phyloP scores from a whole-genome alignment of 2,329 filamentous ascomycete species.

The Colletotrichum aenigma region DNA sequence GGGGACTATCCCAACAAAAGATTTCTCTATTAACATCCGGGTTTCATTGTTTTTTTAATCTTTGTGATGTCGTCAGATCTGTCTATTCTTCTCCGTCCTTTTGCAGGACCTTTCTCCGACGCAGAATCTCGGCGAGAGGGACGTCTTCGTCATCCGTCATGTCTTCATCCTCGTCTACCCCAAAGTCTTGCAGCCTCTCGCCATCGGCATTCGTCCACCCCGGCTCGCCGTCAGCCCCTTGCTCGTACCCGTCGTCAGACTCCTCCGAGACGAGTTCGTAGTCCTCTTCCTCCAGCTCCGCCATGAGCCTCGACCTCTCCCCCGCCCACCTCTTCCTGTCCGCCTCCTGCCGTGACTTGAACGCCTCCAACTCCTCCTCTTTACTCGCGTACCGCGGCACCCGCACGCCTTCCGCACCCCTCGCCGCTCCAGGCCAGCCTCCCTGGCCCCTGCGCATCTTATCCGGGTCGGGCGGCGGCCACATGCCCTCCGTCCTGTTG shows the following conservation, averaged over 20 bases:
- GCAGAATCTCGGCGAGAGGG: constrained; percentile 71
- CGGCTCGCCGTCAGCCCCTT: constrained; percentile 45
- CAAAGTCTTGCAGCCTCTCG: constrained; percentile 75
- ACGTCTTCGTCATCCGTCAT: constrained; percentile 59
- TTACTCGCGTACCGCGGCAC: constrained; percentile 39
- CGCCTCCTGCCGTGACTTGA: constrained; percentile 51
- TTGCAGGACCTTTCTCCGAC: constrained; percentile 51
- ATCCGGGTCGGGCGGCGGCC: constrained; percentile 69
- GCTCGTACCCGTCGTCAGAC: constrained; percentile 64
- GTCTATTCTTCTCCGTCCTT: constrained; percentile 28
- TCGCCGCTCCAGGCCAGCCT: constrained; percentile 39
- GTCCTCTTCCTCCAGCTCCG: constrained; percentile 58
- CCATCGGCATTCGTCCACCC: constrained; percentile 79
- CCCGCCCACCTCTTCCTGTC: constrained; percentile 44
- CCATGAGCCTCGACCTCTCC: constrained; percentile 42
- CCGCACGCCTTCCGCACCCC: constrained; percentile 31
- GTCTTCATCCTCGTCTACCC: constrained; percentile 76
- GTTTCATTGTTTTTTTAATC: neutral
- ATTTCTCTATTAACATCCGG: neutral
- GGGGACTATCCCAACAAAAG: constrained; percentile 1
- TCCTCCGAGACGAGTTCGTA: constrained; percentile 51
- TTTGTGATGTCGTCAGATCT: constrained; percentile 22
- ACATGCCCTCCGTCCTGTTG: constrained; percentile 65
- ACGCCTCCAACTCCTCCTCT: constrained; percentile 53
- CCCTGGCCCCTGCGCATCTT: constrained; percentile 52